Percentiles rank a stretch among this genome's conserved stretches.
phyloP scores from a whole-genome alignment of 2,329 filamentous ascomycete genomes.

The Bipolaris victoriae region DNA sequence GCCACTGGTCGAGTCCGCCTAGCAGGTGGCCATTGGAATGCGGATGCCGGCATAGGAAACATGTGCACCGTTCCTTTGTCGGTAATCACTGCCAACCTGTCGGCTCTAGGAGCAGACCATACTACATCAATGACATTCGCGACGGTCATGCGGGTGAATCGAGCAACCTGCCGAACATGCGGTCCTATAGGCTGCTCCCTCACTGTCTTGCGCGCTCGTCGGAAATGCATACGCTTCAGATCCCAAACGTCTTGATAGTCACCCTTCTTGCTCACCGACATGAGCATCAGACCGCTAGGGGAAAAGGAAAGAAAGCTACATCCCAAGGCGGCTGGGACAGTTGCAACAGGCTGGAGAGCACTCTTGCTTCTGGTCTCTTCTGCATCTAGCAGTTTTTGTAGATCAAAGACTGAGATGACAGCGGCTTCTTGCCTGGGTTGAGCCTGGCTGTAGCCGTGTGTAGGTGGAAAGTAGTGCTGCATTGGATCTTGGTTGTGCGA shows the following conservation, averaged over 20 bases:
- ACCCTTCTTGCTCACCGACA: slow-evolving; percentile 83
- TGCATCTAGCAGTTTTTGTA: slow-evolving; percentile 62
- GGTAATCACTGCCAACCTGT: slow-evolving; percentile 86
- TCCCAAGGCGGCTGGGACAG: slow-evolving; percentile 73
- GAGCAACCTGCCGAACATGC: slow-evolving; percentile 79
- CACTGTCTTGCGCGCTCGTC: slow-evolving; percentile 42
- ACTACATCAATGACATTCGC: slow-evolving; percentile 88
- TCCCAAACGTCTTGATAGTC: slow-evolving; percentile 85
- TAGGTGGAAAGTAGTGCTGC: slow-evolving; percentile 72
- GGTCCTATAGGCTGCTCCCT: slow-evolving; percentile 46
- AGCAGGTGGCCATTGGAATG: slow-evolving; percentile 86
- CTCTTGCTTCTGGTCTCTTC: slow-evolving; percentile 58
- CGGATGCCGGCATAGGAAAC: slow-evolving; percentile 80
- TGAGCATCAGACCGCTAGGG: slow-evolving; percentile 73
- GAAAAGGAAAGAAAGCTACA: slow-evolving; percentile 84
- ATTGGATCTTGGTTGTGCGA: slow-evolving; percentile 46
- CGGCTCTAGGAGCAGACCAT: slow-evolving; percentile 82
- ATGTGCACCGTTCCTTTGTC: slow-evolving; percentile 95
- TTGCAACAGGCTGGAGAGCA: slow-evolving; percentile 66
- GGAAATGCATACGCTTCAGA: slow-evolving; percentile 64
- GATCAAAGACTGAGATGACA: slow-evolving; percentile 75
- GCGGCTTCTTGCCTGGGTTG: slow-evolving; percentile 67
- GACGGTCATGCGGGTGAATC: slow-evolving; percentile 89
- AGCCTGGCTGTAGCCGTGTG: slow-evolving; percentile 67
- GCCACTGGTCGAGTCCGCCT: slow-evolving; percentile 48